Evolutionary conservation across 179 eudicot genomes (phyloP).

Genomic region (Amaranthus tricolor): DNA sequence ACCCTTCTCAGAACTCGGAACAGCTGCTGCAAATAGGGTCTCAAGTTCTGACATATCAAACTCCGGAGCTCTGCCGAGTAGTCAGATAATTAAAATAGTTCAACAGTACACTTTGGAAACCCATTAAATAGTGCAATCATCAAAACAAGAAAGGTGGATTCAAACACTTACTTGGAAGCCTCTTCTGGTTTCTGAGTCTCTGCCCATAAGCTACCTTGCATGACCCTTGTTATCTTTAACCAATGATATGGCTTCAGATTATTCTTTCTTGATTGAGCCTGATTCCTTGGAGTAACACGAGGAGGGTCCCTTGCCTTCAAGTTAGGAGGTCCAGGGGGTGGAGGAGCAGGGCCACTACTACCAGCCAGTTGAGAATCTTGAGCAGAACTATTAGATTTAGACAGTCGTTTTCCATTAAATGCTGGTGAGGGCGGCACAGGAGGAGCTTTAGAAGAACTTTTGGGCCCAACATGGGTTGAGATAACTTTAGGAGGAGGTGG

Average conservation of each 20-base stretch:
- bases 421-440: slow-evolving; percentile 56
- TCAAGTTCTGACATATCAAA: slow-evolving; percentile 86
- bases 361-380: slow-evolving; percentile 31
- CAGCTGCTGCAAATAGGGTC: slow-evolving; percentile 68
- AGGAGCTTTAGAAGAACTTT: slow-evolving; percentile 34
- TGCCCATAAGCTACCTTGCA: slow-evolving; percentile 93
- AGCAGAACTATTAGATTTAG: slow-evolving; percentile 36
- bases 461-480: slow-evolving; percentile 34
- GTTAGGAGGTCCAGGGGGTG: slow-evolving; percentile 63
- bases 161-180: slow-evolving; percentile 57
- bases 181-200: slow-evolving; percentile 83
- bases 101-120: slow-evolving; percentile 4
- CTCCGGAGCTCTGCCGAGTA: slow-evolving; percentile 65
- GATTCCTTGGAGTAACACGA: slow-evolving; percentile 41
- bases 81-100: slow-evolving; percentile 1
- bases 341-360: slow-evolving; percentile 54
- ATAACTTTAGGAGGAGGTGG: slow-evolving; percentile 44
- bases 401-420: slow-evolving; percentile 39
- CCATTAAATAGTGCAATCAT: slow-evolving; percentile 4
- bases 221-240: slow-evolving; percentile 78
- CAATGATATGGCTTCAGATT: slow-evolving; percentile 79
- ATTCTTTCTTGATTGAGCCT: slow-evolving; percentile 49
- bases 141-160: slow-evolving; percentile 1
- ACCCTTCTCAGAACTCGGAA: slow-evolving; percentile 50
- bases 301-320: slow-evolving; percentile 47